phyloP scores from a whole-genome alignment of 2,329 filamentous ascomycete genomes.

The Plenodomus biglobosus region DNA sequence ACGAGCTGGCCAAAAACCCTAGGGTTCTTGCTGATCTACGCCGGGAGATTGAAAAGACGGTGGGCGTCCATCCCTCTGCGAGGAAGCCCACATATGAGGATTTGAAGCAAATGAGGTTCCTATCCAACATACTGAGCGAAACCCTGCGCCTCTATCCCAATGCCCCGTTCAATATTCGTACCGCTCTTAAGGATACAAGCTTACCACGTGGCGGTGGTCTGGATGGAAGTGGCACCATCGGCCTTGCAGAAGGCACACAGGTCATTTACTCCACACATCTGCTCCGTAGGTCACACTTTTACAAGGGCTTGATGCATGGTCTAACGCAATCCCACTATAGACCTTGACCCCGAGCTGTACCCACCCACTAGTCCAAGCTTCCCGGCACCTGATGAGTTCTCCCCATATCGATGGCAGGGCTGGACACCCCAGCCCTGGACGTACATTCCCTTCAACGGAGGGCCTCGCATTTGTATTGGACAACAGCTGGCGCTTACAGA shows the following conservation, averaged over 20 bases:
- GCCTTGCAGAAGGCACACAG: conserved; percentile 23
- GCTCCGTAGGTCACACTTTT: not conserved
- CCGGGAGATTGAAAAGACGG: conserved; percentile 29
- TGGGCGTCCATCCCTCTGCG: not conserved
- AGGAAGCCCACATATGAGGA: not conserved
- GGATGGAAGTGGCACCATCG: conserved; percentile 24
- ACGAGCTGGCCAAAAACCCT: conserved; percentile 39
- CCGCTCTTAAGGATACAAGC: conserved; percentile 23
- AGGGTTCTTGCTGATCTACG: conserved; percentile 34
- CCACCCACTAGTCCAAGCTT: not conserved
- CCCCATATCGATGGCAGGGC: conserved; percentile 33
- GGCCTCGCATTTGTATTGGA: conserved; percentile 24
- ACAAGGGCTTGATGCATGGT: conserved; percentile 22
- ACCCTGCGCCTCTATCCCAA: conserved; percentile 28
- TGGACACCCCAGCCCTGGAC: conserved; percentile 13
- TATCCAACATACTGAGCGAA: conserved; percentile 29
- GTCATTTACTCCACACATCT: conserved; percentile 6
- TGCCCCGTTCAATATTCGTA: conserved; percentile 27
- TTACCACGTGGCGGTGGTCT: conserved; percentile 32
- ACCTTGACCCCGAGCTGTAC: conserved; percentile 27
- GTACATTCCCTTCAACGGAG: conserved; percentile 28
- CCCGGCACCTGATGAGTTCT: conserved; percentile 19
- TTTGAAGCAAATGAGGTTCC: conserved; percentile 15
- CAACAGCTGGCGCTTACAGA: conserved; percentile 25
- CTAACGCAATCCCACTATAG: conserved; percentile 22